Evolutionary conservation across 345 rosid genomes (phyloP), one percentile per base, ranked within the genome.

Genomic region (Noccaea caerulescens): DNA sequence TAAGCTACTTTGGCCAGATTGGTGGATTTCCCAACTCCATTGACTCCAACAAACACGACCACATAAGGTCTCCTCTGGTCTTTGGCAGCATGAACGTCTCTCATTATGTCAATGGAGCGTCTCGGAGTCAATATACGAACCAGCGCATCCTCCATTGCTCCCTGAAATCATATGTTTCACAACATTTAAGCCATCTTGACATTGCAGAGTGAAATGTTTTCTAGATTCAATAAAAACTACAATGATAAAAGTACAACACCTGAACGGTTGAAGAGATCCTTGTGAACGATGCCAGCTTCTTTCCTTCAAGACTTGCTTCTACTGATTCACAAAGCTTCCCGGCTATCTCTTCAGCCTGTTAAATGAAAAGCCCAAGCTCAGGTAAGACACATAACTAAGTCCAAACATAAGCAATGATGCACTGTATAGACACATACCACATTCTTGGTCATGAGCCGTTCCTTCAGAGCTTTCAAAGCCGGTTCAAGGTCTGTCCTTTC

Each of bases 301-400:
- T 95, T 46, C 99, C 98, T 83, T 83, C 99, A 72, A 95, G 97
- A 82, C 98, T 92, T 6, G 88, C 89, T 52, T 92, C 89, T 57
- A 92, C 98, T 13, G 99, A 95, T 78, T 95, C 99, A 82, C 97
- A 92, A 42, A 95, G 98, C 84, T 89, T 95, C 81, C 83, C 99
- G 16, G 98, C 98, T 66, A 94, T 95, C 89, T 88, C 97, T 84
- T 88, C 99, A 30, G 99, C 99, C 99, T 94, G 76, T 52, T 16
- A 6, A 55, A 46, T 10, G 56, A 65, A 41, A 41, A 11, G 7
- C 8, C 8, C 41, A 50, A 13, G 20, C 51, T 71, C 63, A 64
- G 8, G 14, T 33, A 34, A 58, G 55, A 34, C 14, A 10, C 13
- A 52, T 62, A 58, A 60, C 5, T 9, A 58, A 58, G 13, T 10